phyloP scores from a whole-genome alignment of 306 rosid genomes.

The Hippophae gyantsensis region DNA sequence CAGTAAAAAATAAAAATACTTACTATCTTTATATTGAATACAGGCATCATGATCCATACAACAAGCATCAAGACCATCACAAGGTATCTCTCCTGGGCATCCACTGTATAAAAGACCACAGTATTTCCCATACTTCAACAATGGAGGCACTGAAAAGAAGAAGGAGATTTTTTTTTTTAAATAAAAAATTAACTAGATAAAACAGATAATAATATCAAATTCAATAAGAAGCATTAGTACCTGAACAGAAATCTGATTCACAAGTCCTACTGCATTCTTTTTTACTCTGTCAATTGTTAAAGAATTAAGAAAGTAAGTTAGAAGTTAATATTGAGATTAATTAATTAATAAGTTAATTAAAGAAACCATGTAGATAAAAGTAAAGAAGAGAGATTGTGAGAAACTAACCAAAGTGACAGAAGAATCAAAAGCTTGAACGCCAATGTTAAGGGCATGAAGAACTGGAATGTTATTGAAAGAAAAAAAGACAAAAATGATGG shows the following conservation, averaged over 20 bases:
- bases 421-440: constrained; percentile 53
- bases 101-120: constrained; percentile 89
- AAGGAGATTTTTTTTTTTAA: not conserved
- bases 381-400: not conserved
- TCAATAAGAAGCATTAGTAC: constrained; percentile 22
- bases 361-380: not conserved
- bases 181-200: not conserved
- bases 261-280: constrained; percentile 78
- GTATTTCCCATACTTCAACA: constrained; percentile 84
- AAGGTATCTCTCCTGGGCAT: constrained; percentile 83
- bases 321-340: too few species aligned
- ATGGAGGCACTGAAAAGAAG: constrained; percentile 58
- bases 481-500: constrained; percentile 10
- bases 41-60: constrained; percentile 89
- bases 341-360: not conserved
- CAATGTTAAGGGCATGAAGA: constrained; percentile 53
- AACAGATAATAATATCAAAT: not conserved
- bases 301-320: not conserved
- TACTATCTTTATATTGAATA: constrained; percentile 59
- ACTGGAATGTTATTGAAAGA: constrained; percentile 7
- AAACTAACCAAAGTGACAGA: constrained; percentile 43
- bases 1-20: constrained; percentile 15
- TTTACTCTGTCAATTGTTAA: constrained; percentile 28
- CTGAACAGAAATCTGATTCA: constrained; percentile 88
- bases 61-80: constrained; percentile 91